Percentiles rank a stretch among this genome's conserved stretches.
Evolutionary conservation across 768 basidiomycete genomes (phyloP).

Genomic region (Hypholoma fasciculare): DNA sequence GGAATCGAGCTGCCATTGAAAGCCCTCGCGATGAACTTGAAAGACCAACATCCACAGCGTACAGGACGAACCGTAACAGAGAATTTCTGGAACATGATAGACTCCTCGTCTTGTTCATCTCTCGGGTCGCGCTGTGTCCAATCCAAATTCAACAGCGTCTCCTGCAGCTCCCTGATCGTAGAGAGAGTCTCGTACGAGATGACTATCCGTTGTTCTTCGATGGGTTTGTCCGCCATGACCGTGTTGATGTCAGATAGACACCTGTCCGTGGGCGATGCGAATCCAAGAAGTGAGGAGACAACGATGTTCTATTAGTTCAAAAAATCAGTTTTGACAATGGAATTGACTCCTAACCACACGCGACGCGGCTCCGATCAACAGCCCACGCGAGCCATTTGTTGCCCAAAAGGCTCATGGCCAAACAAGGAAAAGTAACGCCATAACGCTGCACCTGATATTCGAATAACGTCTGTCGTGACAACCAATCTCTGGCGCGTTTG

Average conservation of each 20-base stretch:
- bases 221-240: constrained; percentile 14
- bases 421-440: background rate
- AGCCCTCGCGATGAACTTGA: background rate
- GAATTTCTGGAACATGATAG: constrained; percentile 40
- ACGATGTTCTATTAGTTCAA: background rate
- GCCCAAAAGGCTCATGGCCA: background rate
- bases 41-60: background rate
- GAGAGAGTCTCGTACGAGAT: constrained; percentile 61
- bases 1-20: constrained; percentile 70
- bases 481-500: background rate
- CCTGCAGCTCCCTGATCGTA: constrained; percentile 58
- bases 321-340: background rate
- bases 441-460: background rate
- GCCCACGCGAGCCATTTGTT: background rate
- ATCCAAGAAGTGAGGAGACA: background rate
- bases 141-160: constrained; percentile 48
- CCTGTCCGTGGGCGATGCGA: background rate
- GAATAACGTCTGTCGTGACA: background rate
- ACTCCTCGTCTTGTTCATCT: constrained; percentile 46
- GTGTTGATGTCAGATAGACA: background rate
- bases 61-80: constrained; percentile 46
- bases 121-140: constrained; percentile 40
- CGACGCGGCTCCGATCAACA: background rate
- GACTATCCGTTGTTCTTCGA: constrained; percentile 46
- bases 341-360: background rate